These are phyloP conservation scores for Melanomma pulvis-pyrius DNA, from an alignment of 495 filamentous ascomycete genomes.

Conservation along the genomic window DNA sequence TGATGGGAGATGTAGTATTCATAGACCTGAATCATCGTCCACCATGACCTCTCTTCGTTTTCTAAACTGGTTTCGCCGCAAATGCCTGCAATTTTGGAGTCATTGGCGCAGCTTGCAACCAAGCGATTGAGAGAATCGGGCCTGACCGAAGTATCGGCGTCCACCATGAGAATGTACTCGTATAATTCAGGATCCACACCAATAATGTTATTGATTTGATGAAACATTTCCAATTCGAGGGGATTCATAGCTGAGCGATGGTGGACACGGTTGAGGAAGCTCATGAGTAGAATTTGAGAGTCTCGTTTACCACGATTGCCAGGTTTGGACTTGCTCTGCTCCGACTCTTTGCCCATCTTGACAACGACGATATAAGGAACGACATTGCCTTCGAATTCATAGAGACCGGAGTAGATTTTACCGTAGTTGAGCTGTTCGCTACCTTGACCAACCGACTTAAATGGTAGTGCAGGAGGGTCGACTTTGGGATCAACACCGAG, in stretches of 20 bases:
- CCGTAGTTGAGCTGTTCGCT: constrained; percentile 96
- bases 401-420: constrained; percentile 97
- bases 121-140: constrained; percentile 92
- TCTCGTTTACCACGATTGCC: constrained; percentile 98
- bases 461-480: constrained; percentile 89
- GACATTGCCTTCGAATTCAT: constrained; percentile 96
- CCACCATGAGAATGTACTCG: constrained; percentile 96
- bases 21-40: constrained; percentile 99
- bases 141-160: constrained; percentile 93
- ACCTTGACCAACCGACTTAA: constrained; percentile 86
- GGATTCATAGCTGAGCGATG: constrained; percentile 92
- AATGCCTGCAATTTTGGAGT: constrained; percentile 94
- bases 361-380: constrained; percentile 95
- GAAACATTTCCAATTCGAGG: constrained; percentile 95
- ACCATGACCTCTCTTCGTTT: constrained; percentile 92
- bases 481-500: constrained; percentile 96
- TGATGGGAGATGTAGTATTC: constrained; percentile 98
- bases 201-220: constrained; percentile 99
- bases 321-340: constrained; percentile 87
- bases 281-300: constrained; percentile 81
- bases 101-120: constrained; percentile 89
- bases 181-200: constrained; percentile 97
- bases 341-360: constrained; percentile 95
- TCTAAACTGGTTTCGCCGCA: constrained; percentile 96
- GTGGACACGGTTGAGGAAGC: constrained; percentile 96